Percentiles rank a stretch among this genome's conserved stretches.
Evolutionary conservation across 148 eudicot species (phyloP).

Genomic region (Dysphania ambrosioides): DNA sequence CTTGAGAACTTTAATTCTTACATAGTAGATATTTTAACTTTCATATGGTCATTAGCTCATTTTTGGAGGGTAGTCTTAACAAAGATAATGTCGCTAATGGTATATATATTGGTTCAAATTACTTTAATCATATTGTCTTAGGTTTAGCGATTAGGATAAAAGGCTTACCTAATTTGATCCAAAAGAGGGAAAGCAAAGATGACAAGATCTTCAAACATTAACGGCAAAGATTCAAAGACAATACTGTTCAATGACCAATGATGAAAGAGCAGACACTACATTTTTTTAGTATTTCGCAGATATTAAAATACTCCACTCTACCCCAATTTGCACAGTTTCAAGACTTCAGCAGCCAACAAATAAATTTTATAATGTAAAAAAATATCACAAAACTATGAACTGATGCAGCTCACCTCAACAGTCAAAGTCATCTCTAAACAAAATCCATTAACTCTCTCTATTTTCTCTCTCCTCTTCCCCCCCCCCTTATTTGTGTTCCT

Average conservation of each 20-base stretch:
- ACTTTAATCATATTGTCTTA: background rate
- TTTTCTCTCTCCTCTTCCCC: background rate
- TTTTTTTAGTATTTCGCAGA: background rate
- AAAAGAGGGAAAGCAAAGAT: background rate
- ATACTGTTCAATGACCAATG: background rate
- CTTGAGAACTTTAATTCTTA: too few relatives aligned
- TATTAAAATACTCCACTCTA: background rate
- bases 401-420: slow-evolving; percentile 16
- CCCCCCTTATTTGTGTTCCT: too few relatives aligned
- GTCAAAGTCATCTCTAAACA: slow-evolving; percentile 23
- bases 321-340: background rate
- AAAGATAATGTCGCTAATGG: too few relatives aligned
- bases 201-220: background rate
- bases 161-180: slow-evolving; percentile 1
- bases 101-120: background rate
- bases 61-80: too few relatives aligned
- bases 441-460: slow-evolving; percentile 1
- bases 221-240: slow-evolving; percentile 19
- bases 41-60: too few relatives aligned
- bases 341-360: slow-evolving; percentile 6
- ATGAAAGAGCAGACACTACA: background rate
- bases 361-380: too few relatives aligned
- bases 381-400: background rate
- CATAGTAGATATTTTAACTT: too few relatives aligned
- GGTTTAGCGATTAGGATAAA: too few relatives aligned